Conservation (phyloP, 2,329 filamentous ascomycete species). For the Fusarium sp. region DNA sequence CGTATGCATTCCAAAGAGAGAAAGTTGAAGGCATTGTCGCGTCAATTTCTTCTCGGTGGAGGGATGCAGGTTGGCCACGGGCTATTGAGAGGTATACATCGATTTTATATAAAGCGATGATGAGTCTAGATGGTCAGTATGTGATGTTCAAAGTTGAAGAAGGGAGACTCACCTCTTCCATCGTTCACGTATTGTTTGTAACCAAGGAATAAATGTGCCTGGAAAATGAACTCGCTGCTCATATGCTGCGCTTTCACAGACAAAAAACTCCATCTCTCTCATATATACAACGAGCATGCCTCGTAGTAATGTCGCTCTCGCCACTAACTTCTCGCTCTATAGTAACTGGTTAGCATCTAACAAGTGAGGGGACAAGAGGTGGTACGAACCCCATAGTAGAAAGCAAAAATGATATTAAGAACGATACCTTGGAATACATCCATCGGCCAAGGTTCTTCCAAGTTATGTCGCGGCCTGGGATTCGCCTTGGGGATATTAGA, state of each 20-base stretch:
- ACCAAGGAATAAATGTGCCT: constrained; percentile 51
- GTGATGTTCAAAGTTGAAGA: background rate
- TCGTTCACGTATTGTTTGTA: constrained; percentile 44
- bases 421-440: constrained; percentile 49
- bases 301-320: constrained; percentile 46
- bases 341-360: background rate
- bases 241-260: constrained; percentile 45
- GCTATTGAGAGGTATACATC: constrained; percentile 50
- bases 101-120: constrained; percentile 49
- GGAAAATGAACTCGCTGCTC: constrained; percentile 49
- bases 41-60: constrained; percentile 51
- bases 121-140: constrained; percentile 42
- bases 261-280: constrained; percentile 50
- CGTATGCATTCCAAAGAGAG: constrained; percentile 50
- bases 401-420: constrained; percentile 52
- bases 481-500: too few relatives aligned
- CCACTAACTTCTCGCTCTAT: constrained; percentile 47
- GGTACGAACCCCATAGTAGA: constrained; percentile 48
- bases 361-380: fast-evolving
- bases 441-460: constrained; percentile 42
- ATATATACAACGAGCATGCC: constrained; percentile 48
- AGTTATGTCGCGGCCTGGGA: constrained; percentile 19
- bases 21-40: constrained; percentile 47
- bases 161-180: constrained; percentile 47
- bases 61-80: constrained; percentile 44